Evolutionary conservation across 306 rosid genomes (phyloP).

Genomic region (Rosa multiflora): DNA sequence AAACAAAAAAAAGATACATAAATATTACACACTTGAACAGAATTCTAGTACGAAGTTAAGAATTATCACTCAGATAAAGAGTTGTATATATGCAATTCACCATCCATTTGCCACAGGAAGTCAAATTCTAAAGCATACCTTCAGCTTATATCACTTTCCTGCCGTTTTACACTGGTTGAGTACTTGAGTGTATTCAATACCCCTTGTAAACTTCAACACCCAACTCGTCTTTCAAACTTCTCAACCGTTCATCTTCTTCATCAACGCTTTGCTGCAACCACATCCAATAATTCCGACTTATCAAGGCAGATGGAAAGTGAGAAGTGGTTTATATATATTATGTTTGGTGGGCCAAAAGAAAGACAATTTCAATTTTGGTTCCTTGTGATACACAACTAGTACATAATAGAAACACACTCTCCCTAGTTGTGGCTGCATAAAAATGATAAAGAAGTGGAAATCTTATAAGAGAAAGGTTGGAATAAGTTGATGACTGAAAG

Average conservation of each 20-base stretch:
- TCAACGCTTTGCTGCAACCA: neutral
- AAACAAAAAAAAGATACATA: neutral
- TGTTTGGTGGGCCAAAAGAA: neutral
- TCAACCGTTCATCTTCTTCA: conserved; percentile 13
- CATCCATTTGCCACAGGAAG: neutral
- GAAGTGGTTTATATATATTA: neutral
- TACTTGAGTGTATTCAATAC: neutral
- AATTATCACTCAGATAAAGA: neutral
- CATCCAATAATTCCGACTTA: neutral
- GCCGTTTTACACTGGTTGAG: neutral
- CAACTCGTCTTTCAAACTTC: conserved; percentile 10
- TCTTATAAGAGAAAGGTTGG: neutral
- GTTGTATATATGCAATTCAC: neutral
- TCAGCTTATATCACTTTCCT: neutral
- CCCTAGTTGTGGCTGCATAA: neutral
- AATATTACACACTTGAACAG: neutral
- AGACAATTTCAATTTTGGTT: neutral
- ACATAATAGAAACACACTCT: neutral
- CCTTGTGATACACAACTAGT: neutral
- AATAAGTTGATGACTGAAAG: neutral
- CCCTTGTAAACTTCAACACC: neutral
- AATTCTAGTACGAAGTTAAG: neutral
- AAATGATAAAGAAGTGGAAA: neutral
- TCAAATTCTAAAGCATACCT: neutral
- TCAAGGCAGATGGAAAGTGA: neutral